Evolutionary conservation across 108 stramenopile genomes (phyloP), one percentile per base, ranked within the genome.

Genomic region (Cyclotella baltica): DNA sequence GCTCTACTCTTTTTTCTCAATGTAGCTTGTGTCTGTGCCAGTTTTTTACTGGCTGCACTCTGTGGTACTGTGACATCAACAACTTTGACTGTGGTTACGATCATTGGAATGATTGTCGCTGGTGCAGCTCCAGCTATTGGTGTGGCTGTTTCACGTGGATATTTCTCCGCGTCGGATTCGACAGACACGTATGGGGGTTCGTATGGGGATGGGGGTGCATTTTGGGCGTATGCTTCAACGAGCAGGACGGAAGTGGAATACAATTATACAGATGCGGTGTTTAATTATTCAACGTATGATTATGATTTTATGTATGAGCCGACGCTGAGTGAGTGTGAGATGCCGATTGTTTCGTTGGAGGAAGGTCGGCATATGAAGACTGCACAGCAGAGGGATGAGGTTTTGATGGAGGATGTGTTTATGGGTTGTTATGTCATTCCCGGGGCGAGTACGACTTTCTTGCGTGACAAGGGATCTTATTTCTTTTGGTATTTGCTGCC

Each of bases 401-500:
- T 85, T 25, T 30, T 72, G 19, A 62, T 34, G 23, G 84, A 88
- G 22, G 84, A 88, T 62, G 67, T 77, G 19, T 82, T 82, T 37
- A 63, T 46, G 61, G 73, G 73, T n/a, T 85, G 87, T 30, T 85
- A 83, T 47, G n/a, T 77, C 29, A 55, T 20, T 51, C 62, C 83
- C 0, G 66, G 67, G 13, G 70, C 50, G n/a, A 51, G 62, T 51
- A 72, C 58, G 15, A 33, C 62, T 0, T 79, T 65, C 59, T 43
- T 38, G 20, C 51, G 34, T 36, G 55, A 25, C 30, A 30, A 37
- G 19, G 53, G 28, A 28, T 34, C 22, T 22, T 72, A 20, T 20
- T 70, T 58, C 29, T 62, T 73, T 33, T 88, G 80, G 83, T 88
- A 62, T 55, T 65, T 81, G 15, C 25, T 86, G 20, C 88, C 88